Percentiles rank a stretch among this genome's conserved stretches.
These are phyloP conservation scores for Orobanche coerulescens DNA, from an alignment of 257 asterid species.

Conservation along the genomic window DNA sequence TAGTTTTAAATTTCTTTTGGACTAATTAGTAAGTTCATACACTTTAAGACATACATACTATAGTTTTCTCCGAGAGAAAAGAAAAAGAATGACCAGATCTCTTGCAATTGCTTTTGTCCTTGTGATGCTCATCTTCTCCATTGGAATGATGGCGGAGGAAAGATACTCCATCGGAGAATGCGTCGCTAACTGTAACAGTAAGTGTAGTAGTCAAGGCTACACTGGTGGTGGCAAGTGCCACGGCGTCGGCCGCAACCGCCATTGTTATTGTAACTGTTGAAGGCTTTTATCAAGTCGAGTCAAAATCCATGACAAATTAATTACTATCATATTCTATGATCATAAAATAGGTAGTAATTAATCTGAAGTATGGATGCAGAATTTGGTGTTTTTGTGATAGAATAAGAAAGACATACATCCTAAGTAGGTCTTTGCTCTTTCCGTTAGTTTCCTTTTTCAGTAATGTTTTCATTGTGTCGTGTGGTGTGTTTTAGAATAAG, in stretches of 20 bases:
- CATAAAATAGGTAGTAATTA: neutral
- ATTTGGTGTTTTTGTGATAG: conserved; percentile 16
- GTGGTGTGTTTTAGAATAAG: too few species aligned
- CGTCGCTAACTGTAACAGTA: conserved; percentile 39
- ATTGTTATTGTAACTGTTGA: conserved; percentile 54
- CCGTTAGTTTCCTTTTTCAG: too few species aligned
- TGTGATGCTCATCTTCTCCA: conserved; percentile 35
- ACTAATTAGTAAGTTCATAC: conserved; percentile 12
- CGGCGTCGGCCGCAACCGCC: conserved; percentile 72
- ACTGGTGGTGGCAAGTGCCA: conserved; percentile 67
- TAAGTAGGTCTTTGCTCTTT: too few species aligned
- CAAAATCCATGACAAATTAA: too few species aligned
- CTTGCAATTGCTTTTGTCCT: conserved; percentile 31
- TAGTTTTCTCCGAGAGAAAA: neutral
- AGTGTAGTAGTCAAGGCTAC: conserved; percentile 58
- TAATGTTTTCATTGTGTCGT: too few species aligned
- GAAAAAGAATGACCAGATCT: conserved; percentile 38
- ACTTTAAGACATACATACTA: too few species aligned
- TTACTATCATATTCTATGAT: neutral
- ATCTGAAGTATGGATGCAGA: too few species aligned
- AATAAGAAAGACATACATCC: too few species aligned
- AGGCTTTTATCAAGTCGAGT: too few species aligned
- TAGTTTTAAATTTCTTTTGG: neutral
- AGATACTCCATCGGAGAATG: conserved; percentile 64
- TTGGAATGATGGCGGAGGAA: conserved; percentile 41